Percentiles rank a stretch among this genome's conserved stretches.
phyloP scores from a whole-genome alignment of 257 asterid species.

The Salvia hispanica region DNA sequence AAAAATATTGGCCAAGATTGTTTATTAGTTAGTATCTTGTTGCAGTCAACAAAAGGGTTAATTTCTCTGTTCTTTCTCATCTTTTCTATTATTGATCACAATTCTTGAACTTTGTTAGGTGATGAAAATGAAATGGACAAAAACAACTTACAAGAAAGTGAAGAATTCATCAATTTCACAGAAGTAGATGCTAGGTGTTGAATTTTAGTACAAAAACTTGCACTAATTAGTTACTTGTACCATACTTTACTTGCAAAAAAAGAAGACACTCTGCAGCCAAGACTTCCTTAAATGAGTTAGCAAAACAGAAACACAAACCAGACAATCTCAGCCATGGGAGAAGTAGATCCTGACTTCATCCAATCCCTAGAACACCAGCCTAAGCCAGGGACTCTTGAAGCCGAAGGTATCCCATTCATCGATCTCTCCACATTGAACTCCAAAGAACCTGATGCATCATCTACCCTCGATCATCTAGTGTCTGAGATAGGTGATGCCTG shows the following conservation, averaged over 20 bases:
- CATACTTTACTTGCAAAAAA: slow-evolving; percentile 32
- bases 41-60: not conserved
- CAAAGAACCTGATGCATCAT: slow-evolving; percentile 21
- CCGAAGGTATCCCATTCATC: slow-evolving; percentile 62
- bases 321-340: slow-evolving; percentile 38
- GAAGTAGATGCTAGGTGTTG: slow-evolving; percentile 5
- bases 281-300: not conserved
- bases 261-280: not conserved
- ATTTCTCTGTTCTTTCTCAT: not conserved
- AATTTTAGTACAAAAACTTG: slow-evolving; percentile 17
- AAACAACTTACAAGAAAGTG: slow-evolving; percentile 27
- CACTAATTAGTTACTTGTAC: slow-evolving; percentile 26
- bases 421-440: slow-evolving; percentile 56
- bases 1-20: not conserved
- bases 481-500: slow-evolving; percentile 59
- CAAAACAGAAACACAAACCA: not conserved
- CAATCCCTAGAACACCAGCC: slow-evolving; percentile 70
- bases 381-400: slow-evolving; percentile 41
- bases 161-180: slow-evolving; percentile 12
- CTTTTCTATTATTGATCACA: slow-evolving; percentile 11
- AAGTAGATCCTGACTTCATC: slow-evolving; percentile 54
- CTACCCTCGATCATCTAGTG: slow-evolving; percentile 39
- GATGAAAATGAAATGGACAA: slow-evolving; percentile 5
- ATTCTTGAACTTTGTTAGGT: slow-evolving; percentile 11
- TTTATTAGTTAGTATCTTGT: not conserved